These are phyloP conservation scores for Arachis hypogaea DNA, from an alignment of 306 rosid genomes.

Conservation along the genomic window DNA sequence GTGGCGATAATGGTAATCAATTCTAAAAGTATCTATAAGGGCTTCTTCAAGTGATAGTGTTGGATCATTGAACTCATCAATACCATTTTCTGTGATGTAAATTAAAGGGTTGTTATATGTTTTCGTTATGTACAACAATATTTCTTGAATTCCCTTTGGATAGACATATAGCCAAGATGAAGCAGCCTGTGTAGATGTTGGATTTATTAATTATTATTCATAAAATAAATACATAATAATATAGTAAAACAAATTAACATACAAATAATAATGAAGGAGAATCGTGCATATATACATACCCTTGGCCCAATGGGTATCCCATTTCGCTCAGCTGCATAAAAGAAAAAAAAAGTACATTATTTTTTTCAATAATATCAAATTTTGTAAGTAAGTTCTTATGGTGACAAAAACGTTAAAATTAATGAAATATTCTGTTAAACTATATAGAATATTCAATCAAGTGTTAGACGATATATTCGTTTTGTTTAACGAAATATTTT, in stretches of 20 bases:
- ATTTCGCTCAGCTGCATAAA: slow-evolving; percentile 31
- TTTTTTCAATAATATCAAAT: no score
- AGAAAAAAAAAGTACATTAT: no score
- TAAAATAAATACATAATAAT: not conserved
- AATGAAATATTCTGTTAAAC: no score
- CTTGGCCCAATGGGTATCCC: slow-evolving; percentile 40
- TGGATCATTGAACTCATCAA: slow-evolving; percentile 57
- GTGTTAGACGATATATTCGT: no score
- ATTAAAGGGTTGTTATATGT: slow-evolving; percentile 58
- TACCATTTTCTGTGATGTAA: slow-evolving; percentile 73
- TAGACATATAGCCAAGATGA: slow-evolving; percentile 56
- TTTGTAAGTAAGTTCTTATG: no score
- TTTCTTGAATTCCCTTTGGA: slow-evolving; percentile 59
- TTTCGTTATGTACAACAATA: slow-evolving; percentile 49
- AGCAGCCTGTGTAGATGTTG: slow-evolving; percentile 47
- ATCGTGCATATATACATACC: not conserved
- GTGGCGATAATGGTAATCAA: slow-evolving; percentile 56
- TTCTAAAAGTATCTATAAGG: slow-evolving; percentile 56
- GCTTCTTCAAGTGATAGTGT: slow-evolving; percentile 47
- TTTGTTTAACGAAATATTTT: no score
- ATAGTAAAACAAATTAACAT: no score
- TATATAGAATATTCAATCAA: no score
- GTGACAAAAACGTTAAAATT: no score
- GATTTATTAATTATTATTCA: not conserved
- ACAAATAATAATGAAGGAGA: slow-evolving; percentile 2